Evolutionary conservation across 2,329 filamentous ascomycete species (phyloP).

Genomic region (Sclerotinia minor): DNA sequence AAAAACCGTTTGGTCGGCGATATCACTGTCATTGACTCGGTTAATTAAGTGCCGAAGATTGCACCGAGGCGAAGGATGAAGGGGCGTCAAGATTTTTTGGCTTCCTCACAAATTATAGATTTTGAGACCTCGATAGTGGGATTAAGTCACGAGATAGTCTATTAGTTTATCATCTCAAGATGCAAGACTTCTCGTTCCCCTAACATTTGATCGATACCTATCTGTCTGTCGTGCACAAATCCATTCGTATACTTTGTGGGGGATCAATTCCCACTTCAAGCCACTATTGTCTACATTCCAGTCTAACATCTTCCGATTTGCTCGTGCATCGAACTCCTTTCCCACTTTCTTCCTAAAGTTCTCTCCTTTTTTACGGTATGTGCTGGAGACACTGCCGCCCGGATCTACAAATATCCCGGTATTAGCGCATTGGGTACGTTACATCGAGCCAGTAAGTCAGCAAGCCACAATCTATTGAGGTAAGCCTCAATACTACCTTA

Average conservation of each 20-base stretch:
- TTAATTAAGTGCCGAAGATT: constrained; percentile 7
- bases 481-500: constrained; percentile 7
- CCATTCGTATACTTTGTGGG: constrained; percentile 1
- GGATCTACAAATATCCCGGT: constrained; percentile 17
- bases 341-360: background rate
- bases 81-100: constrained; percentile 5
- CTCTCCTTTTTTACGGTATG: constrained; percentile 5
- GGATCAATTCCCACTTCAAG: background rate
- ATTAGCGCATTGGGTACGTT: background rate
- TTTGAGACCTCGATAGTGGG: background rate
- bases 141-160: background rate
- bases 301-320: background rate
- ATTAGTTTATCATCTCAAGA: background rate
- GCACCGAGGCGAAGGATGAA: constrained; percentile 13
- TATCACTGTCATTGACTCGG: background rate
- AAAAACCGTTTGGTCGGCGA: constrained; percentile 18
- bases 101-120: background rate
- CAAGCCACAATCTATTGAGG: constrained; percentile 11
- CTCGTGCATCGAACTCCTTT: background rate
- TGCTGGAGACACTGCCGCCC: constrained; percentile 15
- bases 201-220: background rate
- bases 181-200: background rate
- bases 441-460: constrained; percentile 1
- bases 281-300: background rate
- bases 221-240: constrained; percentile 3